Conservation (phyloP, 306 rosid genomes). For the Gleditsia sinensis region DNA sequence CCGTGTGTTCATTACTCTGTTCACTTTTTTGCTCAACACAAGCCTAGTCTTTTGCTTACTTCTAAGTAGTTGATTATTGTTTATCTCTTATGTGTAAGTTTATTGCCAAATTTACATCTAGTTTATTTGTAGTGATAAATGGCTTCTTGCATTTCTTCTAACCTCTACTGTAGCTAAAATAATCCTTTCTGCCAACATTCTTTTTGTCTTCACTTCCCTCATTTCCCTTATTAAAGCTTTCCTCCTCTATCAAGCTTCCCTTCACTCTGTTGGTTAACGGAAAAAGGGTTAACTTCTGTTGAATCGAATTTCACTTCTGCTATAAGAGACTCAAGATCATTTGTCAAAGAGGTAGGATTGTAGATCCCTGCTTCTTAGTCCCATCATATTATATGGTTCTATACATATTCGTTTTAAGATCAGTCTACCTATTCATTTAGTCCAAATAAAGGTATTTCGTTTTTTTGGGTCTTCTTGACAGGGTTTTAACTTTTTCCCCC, state of each 20-base stretch:
- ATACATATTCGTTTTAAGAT: not conserved
- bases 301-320: not conserved
- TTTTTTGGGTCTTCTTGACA: not conserved
- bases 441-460: not conserved
- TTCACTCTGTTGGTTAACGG: not conserved
- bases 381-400: not conserved
- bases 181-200: no score
- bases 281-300: not conserved
- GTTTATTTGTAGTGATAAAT: not conserved
- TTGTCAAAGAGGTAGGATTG: not conserved
- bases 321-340: not conserved
- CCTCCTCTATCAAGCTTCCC: not conserved
- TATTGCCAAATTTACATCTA: slow-evolving; percentile 7
- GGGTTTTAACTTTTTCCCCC: no score
- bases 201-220: not conserved
- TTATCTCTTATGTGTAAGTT: slow-evolving; percentile 13
- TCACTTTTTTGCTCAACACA: slow-evolving; percentile 13
- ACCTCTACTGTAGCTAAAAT: not conserved
- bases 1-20: slow-evolving; percentile 12
- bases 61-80: not conserved
- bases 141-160: not conserved
- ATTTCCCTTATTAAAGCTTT: not conserved
- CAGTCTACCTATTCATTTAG: not conserved
- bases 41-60: not conserved
- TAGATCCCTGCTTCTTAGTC: not conserved